Base-by-base conservation (phyloP, 2,329 filamentous ascomycete genomes). In the Cyphellophora europaea region DNA sequence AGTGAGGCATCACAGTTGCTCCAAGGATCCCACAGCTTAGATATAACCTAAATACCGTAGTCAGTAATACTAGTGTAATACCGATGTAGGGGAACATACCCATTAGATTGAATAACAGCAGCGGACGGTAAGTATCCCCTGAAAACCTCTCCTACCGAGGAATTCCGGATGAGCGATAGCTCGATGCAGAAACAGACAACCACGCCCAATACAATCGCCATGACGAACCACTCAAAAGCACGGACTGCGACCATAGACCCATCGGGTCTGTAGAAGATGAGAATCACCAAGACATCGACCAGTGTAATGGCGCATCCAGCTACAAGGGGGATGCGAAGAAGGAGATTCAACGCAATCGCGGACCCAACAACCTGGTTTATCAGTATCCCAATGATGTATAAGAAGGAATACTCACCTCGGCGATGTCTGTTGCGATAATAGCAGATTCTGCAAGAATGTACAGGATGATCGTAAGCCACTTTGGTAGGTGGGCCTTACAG, bases 351-450 rank as follows among this genome's bases (percentile, higher is more conserved):
- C 13, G 70, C 66, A 43, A 74, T 74, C 6, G 71, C 71, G 6
- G 67, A 70, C 27, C 71, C 71, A 45, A 74, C 66, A 33, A 74
- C 72, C n/a, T n/a, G n/a, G n/a, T n/a, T n/a, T n/a, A n/a, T n/a
- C n/a, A n/a, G n/a, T n/a, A n/a, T n/a, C n/a, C n/a, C n/a, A n/a
- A n/a, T n/a, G n/a, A n/a, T n/a, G n/a, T n/a, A n/a, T n/a, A n/a
- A n/a, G n/a, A n/a, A n/a, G n/a, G n/a, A n/a, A n/a, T n/a, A n/a
- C n/a, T n/a, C n/a, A 74, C 72, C 58, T 82, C 78, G 37, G 78
- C 78, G 44, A 83, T 74, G 52, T 83, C 79, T 0, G 79, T 83
- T 1, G 79, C 79, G 35, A 83, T 75, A 38, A 83, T 83, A 41
- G 79, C 77, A 4, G 69, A 59, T 54, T 83, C 79, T 2, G 77